These are phyloP conservation scores for Fusarium sp. DNA, from an alignment of 2,329 filamentous ascomycete species.

Conservation along the genomic window DNA sequence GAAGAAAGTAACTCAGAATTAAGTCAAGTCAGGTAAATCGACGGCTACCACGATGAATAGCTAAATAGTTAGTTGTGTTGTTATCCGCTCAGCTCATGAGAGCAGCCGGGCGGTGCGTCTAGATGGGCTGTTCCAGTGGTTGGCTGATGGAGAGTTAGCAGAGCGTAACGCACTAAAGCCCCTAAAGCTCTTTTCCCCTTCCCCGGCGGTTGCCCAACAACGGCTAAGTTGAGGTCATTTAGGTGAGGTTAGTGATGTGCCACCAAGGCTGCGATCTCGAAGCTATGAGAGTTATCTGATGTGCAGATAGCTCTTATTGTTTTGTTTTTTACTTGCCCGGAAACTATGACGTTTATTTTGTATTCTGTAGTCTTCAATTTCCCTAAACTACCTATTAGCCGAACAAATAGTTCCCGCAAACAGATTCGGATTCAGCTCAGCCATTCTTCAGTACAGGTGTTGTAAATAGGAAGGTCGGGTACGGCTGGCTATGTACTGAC, in stretches of 20 bases:
- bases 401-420: constrained; percentile 13
- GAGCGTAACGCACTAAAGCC: constrained; percentile 34
- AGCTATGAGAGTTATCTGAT: constrained; percentile 6
- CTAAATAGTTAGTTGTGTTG: constrained; percentile 2
- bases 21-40: not conserved
- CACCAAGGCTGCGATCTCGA: constrained; percentile 19
- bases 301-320: not conserved
- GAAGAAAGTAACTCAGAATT: not conserved
- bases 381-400: not conserved
- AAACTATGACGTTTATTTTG: not conserved
- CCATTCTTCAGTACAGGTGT: constrained; percentile 15
- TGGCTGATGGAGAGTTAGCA: constrained; percentile 25
- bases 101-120: constrained; percentile 31
- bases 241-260: constrained; percentile 14
- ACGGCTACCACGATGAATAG: constrained; percentile 18
- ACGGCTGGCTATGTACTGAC: constrained; percentile 16
- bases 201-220: constrained; percentile 38
- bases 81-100: constrained; percentile 9
- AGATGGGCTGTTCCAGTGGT: constrained; percentile 36
- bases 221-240: constrained; percentile 20
- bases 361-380: not conserved
- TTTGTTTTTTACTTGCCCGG: not conserved
- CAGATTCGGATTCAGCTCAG: constrained; percentile 27
- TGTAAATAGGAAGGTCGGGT: constrained; percentile 42
- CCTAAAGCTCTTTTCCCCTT: constrained; percentile 18